Base-by-base conservation (phyloP, 2,329 filamentous ascomycete genomes). In the Pleurostoma richardsiae region DNA sequence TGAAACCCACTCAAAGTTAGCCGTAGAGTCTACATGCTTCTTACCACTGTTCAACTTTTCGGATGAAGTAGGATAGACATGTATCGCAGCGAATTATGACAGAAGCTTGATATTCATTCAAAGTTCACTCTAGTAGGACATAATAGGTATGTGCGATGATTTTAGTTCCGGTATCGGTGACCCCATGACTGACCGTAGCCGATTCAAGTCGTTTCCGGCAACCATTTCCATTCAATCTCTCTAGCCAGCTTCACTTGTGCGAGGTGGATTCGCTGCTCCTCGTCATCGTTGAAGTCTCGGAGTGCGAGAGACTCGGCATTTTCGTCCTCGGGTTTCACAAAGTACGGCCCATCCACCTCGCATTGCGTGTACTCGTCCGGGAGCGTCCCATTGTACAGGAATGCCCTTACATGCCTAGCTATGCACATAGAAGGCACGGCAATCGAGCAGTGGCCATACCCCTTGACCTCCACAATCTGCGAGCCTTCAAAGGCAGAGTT, bases 361-460 rank as follows among this genome's bases (percentile, higher is more conserved):
- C 70, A 71, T 39, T 60, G 56, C 4, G 60, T 61, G 44, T 69
- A 56, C 1, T 58, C 46, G 0, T 56, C 56, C 0, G 69, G 71
- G 40, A 73, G 31, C 3, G 56, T 65, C 2, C 70, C 70, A 7
- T 69, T 57, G 26, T 57, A 52, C 5, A 74, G 52, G 36, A 65
- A 73, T 0, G 52, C 58, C 0, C 68, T 56, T 2, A 71, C 59
- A 11, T 68, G 60, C 19, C 56, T 58, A 1, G 59, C 63, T 1
- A 65, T 39, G 39, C 70, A 73, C 3, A 53, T 45, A 1, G 70
- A 73, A 0, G 65, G 57, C 28, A 65, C 55, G 0, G 68, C 62
- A 4, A 67, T 43, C 1, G 68, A 67, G 44, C 68, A 70, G 45
- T 73, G 69, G 0, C 71, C 71, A 10, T 72, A 73, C 0, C 65